phyloP scores from a whole-genome alignment of 1,284 basidiomycete genomes.

The Meripilus lineatus region DNA sequence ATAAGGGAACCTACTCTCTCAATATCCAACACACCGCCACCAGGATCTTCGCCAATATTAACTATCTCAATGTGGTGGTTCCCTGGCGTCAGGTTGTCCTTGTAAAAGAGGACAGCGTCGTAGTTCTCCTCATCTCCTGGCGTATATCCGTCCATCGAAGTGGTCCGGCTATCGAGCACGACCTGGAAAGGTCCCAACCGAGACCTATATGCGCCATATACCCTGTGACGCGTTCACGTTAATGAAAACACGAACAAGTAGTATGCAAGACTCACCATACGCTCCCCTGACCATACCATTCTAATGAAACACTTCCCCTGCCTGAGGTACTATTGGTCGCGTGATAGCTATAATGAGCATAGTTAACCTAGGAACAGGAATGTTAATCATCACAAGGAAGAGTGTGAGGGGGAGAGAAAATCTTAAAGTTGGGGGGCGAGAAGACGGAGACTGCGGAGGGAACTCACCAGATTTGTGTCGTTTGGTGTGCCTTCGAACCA shows the following conservation, averaged over 20 bases:
- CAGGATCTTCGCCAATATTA: constrained; percentile 11
- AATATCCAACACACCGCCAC: constrained; percentile 13
- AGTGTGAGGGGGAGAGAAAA: too few species aligned
- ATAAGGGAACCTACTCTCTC: constrained; percentile 5
- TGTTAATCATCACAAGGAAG: too few species aligned
- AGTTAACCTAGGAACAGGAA: constrained; percentile 7
- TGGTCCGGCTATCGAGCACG: constrained; percentile 7
- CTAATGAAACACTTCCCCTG: constrained; percentile 17
- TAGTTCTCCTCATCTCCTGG: constrained; percentile 8
- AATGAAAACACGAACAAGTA: background rate
- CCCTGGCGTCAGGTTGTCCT: constrained; percentile 3
- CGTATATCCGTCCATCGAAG: constrained; percentile 7
- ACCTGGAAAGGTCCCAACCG: constrained; percentile 18
- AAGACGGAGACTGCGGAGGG: background rate
- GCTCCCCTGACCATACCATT: constrained; percentile 21
- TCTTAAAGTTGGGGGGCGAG: background rate
- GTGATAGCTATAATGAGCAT: constrained; percentile 15
- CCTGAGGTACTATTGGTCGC: constrained; percentile 14
- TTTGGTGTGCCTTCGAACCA: constrained; percentile 14
- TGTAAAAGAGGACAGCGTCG: constrained; percentile 14
- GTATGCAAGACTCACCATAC: background rate
- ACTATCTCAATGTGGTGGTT: constrained; percentile 17
- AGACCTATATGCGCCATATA: constrained; percentile 15
- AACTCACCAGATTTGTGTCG: constrained; percentile 17
- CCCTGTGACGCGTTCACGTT: constrained; percentile 12